These are phyloP conservation scores for Paradendryphiella salina DNA, from an alignment of 2,329 filamentous ascomycete species.

Conservation along the genomic window DNA sequence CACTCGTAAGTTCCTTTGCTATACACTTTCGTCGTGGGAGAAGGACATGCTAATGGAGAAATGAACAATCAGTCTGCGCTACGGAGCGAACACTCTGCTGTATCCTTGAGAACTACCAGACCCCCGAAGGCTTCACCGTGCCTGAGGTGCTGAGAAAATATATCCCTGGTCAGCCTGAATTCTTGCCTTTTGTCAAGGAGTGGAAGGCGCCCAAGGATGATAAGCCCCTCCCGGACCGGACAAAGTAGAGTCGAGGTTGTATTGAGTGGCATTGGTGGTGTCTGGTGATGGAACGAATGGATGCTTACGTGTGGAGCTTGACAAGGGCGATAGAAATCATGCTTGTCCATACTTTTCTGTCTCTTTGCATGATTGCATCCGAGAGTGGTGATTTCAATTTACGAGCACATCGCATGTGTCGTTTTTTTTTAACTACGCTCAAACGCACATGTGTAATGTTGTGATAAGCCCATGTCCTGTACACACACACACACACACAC, in stretches of 20 bases:
- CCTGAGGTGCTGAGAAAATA: slow-evolving; percentile 58
- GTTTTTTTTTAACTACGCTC: too few species aligned
- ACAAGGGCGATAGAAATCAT: not conserved
- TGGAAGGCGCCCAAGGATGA: slow-evolving; percentile 41
- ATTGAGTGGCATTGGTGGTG: not conserved
- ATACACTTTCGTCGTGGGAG: too few species aligned
- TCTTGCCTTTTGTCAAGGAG: slow-evolving; percentile 86
- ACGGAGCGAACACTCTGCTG: slow-evolving; percentile 93
- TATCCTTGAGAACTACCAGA: slow-evolving; percentile 96
- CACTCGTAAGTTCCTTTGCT: slow-evolving; percentile 48
- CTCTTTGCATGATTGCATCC: too few species aligned
- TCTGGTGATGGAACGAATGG: not conserved
- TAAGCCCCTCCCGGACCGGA: slow-evolving; percentile 31
- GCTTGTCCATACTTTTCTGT: too few species aligned
- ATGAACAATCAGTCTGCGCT: slow-evolving; percentile 65
- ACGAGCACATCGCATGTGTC: too few species aligned
- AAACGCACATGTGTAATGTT: too few species aligned
- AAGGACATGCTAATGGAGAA: not conserved
- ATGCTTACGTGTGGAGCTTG: not conserved
- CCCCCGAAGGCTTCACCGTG: slow-evolving; percentile 64
- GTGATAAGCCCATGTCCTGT: too few species aligned
- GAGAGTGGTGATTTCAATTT: too few species aligned
- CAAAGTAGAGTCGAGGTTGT: slow-evolving; percentile 1
- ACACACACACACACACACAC: too few species aligned
- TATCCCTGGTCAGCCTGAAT: slow-evolving; percentile 84